Evolutionary conservation across 805 yeast species (phyloP), one percentile per base, ranked within the genome.

Genomic region (Ascoidea asiatica): DNA sequence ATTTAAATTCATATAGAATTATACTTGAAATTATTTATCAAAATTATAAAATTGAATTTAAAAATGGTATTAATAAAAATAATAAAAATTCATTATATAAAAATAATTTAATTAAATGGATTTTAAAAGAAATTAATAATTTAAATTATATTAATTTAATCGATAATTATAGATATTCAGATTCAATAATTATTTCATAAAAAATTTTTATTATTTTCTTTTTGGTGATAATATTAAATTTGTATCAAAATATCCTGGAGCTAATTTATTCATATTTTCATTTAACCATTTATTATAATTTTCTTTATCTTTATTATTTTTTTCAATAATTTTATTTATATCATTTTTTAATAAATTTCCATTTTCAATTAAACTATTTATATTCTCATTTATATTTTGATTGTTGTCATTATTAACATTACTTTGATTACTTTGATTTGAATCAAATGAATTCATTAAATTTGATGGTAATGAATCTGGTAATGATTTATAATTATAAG

Each of bases 401-500:
- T 36, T 19, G 15, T 40, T 37, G 5, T 22, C 18, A 18, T 43
- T 23, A 5, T 19, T 40, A 5, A 38, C 41, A 6, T 40, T 17
- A 8, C 41, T 19, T 15, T 13, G 18, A 3, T 23, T 22, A 13
- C 22, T 5, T 20, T 19, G 35, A 20, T 38, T 39, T 4, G 37
- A 44, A 20, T 46, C 44, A 38, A 42, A 35, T 17, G 51, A 48
- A 21, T 39, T 43, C 37, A 40, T 46, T 3, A 48, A n/a, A 13
- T 22, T 15, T 7, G 39, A 33, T 5, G 66, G 68, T 19, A 62
- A 46, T 5, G 48, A 46, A 1, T 54, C 46, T 5, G 72, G 68
- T 6, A 68, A 52, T 11, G 59, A 56, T 17, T 58, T 60, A 56
- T 71, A 78, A 49, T 69, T 69, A 29, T 67, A 57, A 36, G 78